A percentile compares a stretch with the other conserved stretches of the same genome.
Evolutionary conservation across 2,329 filamentous ascomycete genomes (phyloP).

Genomic region (Huntiella savannae): DNA sequence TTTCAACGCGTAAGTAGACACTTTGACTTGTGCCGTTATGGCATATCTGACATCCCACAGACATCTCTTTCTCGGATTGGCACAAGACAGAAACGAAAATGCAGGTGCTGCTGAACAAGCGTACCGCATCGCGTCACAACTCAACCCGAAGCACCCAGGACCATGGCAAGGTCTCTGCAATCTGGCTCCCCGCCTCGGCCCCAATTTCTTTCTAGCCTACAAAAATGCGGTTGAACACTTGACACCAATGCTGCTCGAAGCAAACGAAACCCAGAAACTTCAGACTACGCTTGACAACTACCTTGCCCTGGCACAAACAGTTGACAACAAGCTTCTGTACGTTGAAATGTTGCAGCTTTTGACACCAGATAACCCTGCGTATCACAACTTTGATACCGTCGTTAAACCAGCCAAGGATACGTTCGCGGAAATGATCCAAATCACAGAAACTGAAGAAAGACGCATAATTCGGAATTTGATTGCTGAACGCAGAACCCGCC

Average conservation of each 20-base stretch:
- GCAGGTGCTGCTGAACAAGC: slow-evolving; percentile 54
- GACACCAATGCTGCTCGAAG: slow-evolving; percentile 52
- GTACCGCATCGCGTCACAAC: slow-evolving; percentile 51
- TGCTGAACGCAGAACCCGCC: slow-evolving; percentile 66
- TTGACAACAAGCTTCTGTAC: slow-evolving; percentile 56
- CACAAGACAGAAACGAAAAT: slow-evolving; percentile 56
- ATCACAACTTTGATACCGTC: slow-evolving; percentile 64
- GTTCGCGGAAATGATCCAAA: slow-evolving; percentile 65
- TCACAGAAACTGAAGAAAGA: slow-evolving; percentile 71
- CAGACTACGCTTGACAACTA: slow-evolving; percentile 63
- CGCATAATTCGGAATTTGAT: slow-evolving; percentile 80
- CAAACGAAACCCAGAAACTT: slow-evolving; percentile 43
- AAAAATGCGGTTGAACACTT: slow-evolving; percentile 38
- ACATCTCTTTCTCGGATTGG: slow-evolving; percentile 65
- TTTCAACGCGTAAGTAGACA: slow-evolving; percentile 51
- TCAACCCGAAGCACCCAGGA: slow-evolving; percentile 60
- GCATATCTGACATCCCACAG: slow-evolving; percentile 28
- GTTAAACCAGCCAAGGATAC: slow-evolving; percentile 62
- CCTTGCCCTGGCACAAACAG: slow-evolving; percentile 48
- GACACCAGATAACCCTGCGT: slow-evolving; percentile 65
- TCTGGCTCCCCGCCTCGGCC: slow-evolving; percentile 51
- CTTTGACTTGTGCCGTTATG: not conserved
- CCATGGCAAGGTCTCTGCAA: slow-evolving; percentile 81
- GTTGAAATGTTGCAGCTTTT: slow-evolving; percentile 57
- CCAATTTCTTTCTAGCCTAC: slow-evolving; percentile 2